phyloP scores from a whole-genome alignment of 345 rosid species.

The Noccaea caerulescens region DNA sequence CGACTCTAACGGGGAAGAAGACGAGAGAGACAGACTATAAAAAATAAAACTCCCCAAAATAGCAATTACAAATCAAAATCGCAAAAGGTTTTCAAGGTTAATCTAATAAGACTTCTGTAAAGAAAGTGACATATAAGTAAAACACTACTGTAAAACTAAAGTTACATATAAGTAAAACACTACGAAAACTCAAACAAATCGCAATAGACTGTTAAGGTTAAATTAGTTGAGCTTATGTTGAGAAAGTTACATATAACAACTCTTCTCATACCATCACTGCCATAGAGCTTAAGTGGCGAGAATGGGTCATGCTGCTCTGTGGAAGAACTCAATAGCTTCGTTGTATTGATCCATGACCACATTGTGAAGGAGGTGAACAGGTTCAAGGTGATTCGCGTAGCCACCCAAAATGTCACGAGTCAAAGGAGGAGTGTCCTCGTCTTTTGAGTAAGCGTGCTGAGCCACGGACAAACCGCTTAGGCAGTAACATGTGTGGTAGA shows the following conservation, averaged over 20 bases:
- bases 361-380: constrained; percentile 78
- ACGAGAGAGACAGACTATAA: constrained; percentile 28
- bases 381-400: constrained; percentile 75
- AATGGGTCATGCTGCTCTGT: constrained; percentile 15
- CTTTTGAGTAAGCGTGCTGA: constrained; percentile 65
- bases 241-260: constrained; percentile 26
- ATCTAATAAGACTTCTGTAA: not conserved
- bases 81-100: no score
- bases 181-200: not conserved
- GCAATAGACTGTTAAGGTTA: not conserved
- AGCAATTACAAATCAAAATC: no score
- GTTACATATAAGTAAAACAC: not conserved
- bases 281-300: not conserved
- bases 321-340: constrained; percentile 72
- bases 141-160: not conserved
- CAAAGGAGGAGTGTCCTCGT: constrained; percentile 60
- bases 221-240: constrained; percentile 17
- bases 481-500: constrained; percentile 95
- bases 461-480: constrained; percentile 82
- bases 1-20: constrained; percentile 33
- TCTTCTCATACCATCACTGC: not conserved
- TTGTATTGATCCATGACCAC: constrained; percentile 63
- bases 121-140: not conserved
- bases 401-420: constrained; percentile 67
- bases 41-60: not conserved